phyloP scores from a whole-genome alignment of 345 rosid species.

The Populus nigra region DNA sequence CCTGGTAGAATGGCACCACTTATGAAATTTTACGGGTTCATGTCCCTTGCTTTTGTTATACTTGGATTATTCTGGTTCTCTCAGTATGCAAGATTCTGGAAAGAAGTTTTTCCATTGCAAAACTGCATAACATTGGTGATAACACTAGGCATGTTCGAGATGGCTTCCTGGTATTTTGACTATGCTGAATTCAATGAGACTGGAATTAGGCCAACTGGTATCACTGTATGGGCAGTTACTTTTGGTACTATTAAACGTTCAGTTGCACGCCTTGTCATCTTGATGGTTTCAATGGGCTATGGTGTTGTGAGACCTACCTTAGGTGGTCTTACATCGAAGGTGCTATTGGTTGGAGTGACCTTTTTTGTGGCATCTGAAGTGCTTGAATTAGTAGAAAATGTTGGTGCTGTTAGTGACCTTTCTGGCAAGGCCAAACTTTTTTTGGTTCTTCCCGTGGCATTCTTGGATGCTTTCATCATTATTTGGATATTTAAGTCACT shows the following conservation, averaged over 20 bases:
- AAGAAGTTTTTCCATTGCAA: slow-evolving; percentile 80
- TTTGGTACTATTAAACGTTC: slow-evolving; percentile 78
- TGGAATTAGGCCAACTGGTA: slow-evolving; percentile 81
- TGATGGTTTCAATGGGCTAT: slow-evolving; percentile 92
- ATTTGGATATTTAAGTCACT: slow-evolving; percentile 94
- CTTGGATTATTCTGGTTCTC: slow-evolving; percentile 94
- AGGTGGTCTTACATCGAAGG: slow-evolving; percentile 89
- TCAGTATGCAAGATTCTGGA: slow-evolving; percentile 90
- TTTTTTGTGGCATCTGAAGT: slow-evolving; percentile 87
- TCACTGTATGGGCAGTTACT: slow-evolving; percentile 90
- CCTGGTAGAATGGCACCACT: slow-evolving; percentile 98
- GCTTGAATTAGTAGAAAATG: slow-evolving; percentile 90
- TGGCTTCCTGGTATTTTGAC: slow-evolving; percentile 96
- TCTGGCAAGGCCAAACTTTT: slow-evolving; percentile 88
- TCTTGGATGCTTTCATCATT: slow-evolving; percentile 93
- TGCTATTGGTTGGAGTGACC: slow-evolving; percentile 79
- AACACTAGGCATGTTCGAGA: slow-evolving; percentile 89
- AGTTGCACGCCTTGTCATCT: slow-evolving; percentile 67
- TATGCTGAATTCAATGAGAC: slow-evolving; percentile 84
- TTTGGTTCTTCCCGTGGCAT: slow-evolving; percentile 76
- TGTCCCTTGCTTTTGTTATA: slow-evolving; percentile 84
- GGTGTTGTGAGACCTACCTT: slow-evolving; percentile 97
- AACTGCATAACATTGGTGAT: slow-evolving; percentile 86
- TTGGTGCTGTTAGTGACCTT: slow-evolving; percentile 81
- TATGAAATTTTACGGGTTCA: slow-evolving; percentile 80